phyloP scores from a whole-genome alignment of 2,329 filamentous ascomycete species.

The Apiospora pterosperma region DNA sequence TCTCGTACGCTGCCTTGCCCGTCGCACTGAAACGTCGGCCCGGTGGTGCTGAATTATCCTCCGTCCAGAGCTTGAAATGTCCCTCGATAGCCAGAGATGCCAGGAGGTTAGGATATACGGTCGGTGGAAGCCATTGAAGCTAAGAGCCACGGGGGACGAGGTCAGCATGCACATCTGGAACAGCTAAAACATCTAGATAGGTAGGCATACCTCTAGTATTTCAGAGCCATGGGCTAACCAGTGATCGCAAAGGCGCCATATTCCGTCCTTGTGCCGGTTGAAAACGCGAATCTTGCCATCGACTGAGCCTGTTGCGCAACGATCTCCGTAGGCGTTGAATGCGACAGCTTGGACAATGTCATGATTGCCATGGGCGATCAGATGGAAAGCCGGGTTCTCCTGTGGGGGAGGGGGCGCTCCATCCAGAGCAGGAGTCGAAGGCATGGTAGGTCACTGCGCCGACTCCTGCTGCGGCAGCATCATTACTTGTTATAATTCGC shows the following conservation, averaged over 20 bases:
- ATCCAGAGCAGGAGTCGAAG: constrained; percentile 8
- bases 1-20: constrained; percentile 52
- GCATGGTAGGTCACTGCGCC: constrained; percentile 4
- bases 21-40: constrained; percentile 78
- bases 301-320: constrained; percentile 85
- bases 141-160: constrained; percentile 28
- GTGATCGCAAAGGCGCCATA: constrained; percentile 79
- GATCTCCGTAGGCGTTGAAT: constrained; percentile 90
- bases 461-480: background rate
- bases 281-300: constrained; percentile 93
- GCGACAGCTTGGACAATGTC: constrained; percentile 81
- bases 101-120: constrained; percentile 79
- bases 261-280: constrained; percentile 73
- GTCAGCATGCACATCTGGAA: background rate
- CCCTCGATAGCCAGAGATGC: constrained; percentile 88
- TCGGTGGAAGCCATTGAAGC: constrained; percentile 92
- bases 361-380: constrained; percentile 71
- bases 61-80: constrained; percentile 87
- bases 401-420: constrained; percentile 22
- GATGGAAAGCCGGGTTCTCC: constrained; percentile 50
- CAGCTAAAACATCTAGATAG: background rate
- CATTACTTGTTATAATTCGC: background rate
- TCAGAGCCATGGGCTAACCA: constrained; percentile 91
- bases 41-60: constrained; percentile 77
- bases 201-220: constrained; percentile 69